These are phyloP conservation scores for Fusarium nurragi DNA, from an alignment of 2,329 filamentous ascomycete genomes.

Conservation along the genomic window DNA sequence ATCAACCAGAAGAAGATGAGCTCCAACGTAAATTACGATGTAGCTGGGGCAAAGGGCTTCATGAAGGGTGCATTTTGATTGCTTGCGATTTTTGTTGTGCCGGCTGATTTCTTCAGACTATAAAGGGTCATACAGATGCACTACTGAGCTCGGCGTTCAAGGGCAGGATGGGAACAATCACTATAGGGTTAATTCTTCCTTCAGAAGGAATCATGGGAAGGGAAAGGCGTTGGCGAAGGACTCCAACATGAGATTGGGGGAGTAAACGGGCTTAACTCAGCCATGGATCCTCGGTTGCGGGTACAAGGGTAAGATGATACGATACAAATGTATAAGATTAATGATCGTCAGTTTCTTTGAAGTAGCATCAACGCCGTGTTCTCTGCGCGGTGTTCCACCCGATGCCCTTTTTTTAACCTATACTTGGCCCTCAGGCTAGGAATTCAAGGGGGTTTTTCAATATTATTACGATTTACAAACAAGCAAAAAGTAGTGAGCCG, in stretches of 20 bases:
- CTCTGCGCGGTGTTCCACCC: background rate
- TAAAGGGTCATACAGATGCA: constrained; percentile 35
- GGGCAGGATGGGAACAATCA: constrained; percentile 28
- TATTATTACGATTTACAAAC: background rate
- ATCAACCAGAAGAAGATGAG: constrained; percentile 49
- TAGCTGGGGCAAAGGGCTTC: constrained; percentile 12
- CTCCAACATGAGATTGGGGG: constrained; percentile 5
- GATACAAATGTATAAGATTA: constrained; percentile 39
- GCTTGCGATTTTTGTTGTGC: constrained; percentile 10
- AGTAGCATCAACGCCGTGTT: background rate
- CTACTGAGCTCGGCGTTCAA: constrained; percentile 43
- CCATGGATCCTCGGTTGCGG: constrained; percentile 22
- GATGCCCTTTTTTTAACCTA: background rate
- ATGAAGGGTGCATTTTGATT: constrained; percentile 13
- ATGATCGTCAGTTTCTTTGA: constrained; percentile 13
- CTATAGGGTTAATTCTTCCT: constrained; percentile 20
- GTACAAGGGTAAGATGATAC: constrained; percentile 21
- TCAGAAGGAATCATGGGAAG: constrained; percentile 25
- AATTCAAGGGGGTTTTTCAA: background rate
- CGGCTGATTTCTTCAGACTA: constrained; percentile 30
- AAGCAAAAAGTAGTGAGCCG: background rate
- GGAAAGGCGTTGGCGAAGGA: constrained; percentile 36
- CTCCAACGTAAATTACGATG: background rate
- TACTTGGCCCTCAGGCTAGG: background rate
- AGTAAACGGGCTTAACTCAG: constrained; percentile 11